Conservation (phyloP, 257 asterid genomes). For the Nicotiana undulata region DNA sequence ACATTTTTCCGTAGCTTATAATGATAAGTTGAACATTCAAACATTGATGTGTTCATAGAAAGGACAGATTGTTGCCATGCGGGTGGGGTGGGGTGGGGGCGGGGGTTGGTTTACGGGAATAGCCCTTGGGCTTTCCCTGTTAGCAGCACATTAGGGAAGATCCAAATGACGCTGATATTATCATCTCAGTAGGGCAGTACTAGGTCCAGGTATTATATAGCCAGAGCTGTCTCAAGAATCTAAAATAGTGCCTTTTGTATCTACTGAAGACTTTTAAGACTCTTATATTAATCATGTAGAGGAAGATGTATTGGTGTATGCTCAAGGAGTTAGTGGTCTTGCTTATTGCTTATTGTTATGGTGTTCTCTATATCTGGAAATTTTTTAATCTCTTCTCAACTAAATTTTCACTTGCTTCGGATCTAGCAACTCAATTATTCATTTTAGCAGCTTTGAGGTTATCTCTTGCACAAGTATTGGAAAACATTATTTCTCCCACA, state of each 20-base stretch:
- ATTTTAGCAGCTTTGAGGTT: background rate
- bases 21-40: background rate
- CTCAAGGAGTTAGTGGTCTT: background rate
- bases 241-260: background rate
- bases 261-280: background rate
- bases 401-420: background rate
- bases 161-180: background rate
- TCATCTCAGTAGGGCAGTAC: background rate
- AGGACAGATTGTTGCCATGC: background rate
- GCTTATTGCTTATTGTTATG: background rate
- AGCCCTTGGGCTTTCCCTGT: background rate
- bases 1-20: background rate
- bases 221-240: background rate
- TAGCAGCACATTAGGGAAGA: background rate
- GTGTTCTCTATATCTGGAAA: background rate
- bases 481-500: no score
- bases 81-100: no score
- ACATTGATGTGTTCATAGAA: background rate
- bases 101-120: background rate
- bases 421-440: background rate
- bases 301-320: background rate
- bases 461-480: no score
- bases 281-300: background rate
- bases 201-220: background rate
- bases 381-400: background rate